phyloP scores from a whole-genome alignment of 1,284 basidiomycete genomes.

The Kwoniella shivajii region DNA sequence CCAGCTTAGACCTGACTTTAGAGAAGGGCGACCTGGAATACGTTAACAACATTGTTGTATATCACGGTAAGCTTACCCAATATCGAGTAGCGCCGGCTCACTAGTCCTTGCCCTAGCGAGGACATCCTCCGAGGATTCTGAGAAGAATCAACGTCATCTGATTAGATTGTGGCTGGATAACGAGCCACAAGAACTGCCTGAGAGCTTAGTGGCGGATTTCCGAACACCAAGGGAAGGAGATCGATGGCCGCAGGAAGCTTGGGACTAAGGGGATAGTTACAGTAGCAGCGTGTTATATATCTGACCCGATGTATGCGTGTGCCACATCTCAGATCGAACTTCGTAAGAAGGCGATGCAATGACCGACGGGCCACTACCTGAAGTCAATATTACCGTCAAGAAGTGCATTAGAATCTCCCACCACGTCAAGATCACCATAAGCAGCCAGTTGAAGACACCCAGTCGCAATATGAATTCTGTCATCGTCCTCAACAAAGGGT shows the following conservation, averaged over 20 bases:
- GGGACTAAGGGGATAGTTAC: too few relatives aligned
- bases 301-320: too few relatives aligned
- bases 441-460: too few relatives aligned
- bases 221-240: conserved; percentile 1
- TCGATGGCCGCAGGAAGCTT: conserved; percentile 22
- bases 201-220: conserved; percentile 1
- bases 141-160: conserved; percentile 25
- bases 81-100: neutral
- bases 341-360: too few relatives aligned
- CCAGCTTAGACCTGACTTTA: conserved; percentile 29
- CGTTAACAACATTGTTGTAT: conserved; percentile 32
- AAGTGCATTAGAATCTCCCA: too few relatives aligned
- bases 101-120: conserved; percentile 9
- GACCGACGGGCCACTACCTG: too few relatives aligned
- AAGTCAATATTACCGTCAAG: too few relatives aligned
- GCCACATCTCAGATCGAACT: too few relatives aligned
- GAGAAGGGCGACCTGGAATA: conserved; percentile 37
- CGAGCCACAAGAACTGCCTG: conserved; percentile 15
- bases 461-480: too few relatives aligned
- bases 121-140: conserved; percentile 22
- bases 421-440: too few relatives aligned
- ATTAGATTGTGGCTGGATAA: conserved; percentile 26
- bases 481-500: too few relatives aligned
- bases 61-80: conserved; percentile 25
- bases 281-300: too few relatives aligned